A percentile compares a stretch with the other conserved stretches of the same genome.
Conservation (phyloP, 2,329 filamentous ascomycete species). For the Botryosphaeria dothidea region DNA sequence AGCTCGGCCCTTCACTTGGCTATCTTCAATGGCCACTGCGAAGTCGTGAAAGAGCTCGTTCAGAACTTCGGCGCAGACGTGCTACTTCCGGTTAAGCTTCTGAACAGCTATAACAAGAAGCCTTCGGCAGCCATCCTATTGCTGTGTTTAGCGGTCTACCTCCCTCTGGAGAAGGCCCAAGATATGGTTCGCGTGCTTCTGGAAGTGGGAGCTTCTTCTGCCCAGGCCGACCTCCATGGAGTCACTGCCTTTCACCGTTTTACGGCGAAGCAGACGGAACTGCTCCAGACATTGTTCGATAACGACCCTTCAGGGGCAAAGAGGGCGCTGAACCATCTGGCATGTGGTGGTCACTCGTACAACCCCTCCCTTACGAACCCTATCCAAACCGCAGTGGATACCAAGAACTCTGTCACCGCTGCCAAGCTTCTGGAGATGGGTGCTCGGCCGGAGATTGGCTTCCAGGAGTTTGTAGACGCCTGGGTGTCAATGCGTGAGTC, state of each 20-base stretch:
- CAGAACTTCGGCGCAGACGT: conserved; percentile 74
- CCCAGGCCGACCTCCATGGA: conserved; percentile 68
- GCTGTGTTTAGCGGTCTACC: conserved; percentile 65
- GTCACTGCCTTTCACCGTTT: conserved; percentile 68
- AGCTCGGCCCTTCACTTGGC: conserved; percentile 77
- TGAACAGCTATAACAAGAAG: conserved; percentile 48
- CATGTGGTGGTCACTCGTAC: conserved; percentile 41
- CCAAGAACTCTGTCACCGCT: conserved; percentile 55
- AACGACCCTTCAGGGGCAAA: conserved; percentile 63
- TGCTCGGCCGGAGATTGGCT: conserved; percentile 60
- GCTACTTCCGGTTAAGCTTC: conserved; percentile 71
- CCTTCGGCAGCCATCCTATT: conserved; percentile 66
- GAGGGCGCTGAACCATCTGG: conserved; percentile 67
- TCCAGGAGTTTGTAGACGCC: conserved; percentile 64
- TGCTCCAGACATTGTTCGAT: conserved; percentile 48
- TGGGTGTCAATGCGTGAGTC: conserved; percentile 46
- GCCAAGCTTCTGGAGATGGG: conserved; percentile 65
- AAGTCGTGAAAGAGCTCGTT: conserved; percentile 69
- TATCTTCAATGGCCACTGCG: conserved; percentile 69
- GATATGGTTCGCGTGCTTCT: conserved; percentile 67
- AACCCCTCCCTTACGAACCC: conserved; percentile 46
- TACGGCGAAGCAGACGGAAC: conserved; percentile 42
- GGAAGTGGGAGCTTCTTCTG: conserved; percentile 68
- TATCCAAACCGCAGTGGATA: conserved; percentile 60
- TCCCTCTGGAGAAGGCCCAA: conserved; percentile 64